These are phyloP conservation scores for Xylariaceae sp. DNA, from an alignment of 2,329 filamentous ascomycete genomes.

Conservation along the genomic window DNA sequence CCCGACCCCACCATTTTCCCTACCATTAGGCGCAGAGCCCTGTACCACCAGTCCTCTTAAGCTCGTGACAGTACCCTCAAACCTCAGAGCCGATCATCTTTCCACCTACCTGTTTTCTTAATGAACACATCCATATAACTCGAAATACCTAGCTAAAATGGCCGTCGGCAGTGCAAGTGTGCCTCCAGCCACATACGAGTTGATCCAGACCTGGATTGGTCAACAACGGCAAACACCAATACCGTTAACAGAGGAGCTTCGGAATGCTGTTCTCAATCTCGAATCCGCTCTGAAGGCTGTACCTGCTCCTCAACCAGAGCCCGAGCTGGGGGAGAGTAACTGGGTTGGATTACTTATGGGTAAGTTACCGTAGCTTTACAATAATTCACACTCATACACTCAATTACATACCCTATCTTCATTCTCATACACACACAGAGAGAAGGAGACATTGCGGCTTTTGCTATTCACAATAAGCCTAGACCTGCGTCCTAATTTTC, in stretches of 20 bases:
- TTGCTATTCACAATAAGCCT: neutral
- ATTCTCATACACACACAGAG: conserved; percentile 10
- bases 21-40: too few species aligned
- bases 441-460: too few species aligned
- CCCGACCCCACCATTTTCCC: too few species aligned
- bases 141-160: conserved; percentile 5
- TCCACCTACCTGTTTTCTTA: too few species aligned
- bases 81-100: too few species aligned
- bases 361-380: too few species aligned
- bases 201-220: conserved; percentile 36
- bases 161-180: conserved; percentile 7
- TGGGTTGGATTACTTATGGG: conserved; percentile 50
- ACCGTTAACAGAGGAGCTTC: conserved; percentile 48
- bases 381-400: neutral
- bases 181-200: conserved; percentile 30
- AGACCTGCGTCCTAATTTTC: conserved; percentile 34
- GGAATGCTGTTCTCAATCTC: conserved; percentile 50
- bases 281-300: conserved; percentile 34
- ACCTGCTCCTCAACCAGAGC: conserved; percentile 28
- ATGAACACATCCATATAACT: too few species aligned
- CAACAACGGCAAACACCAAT: conserved; percentile 49
- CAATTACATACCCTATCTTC: conserved; percentile 19
- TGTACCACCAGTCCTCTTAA: too few species aligned
- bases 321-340: conserved; percentile 42
- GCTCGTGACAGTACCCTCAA: too few species aligned